These are phyloP conservation scores for Marvania coccoides DNA, from an alignment of 139 green algal genomes.

Conservation along the genomic window DNA sequence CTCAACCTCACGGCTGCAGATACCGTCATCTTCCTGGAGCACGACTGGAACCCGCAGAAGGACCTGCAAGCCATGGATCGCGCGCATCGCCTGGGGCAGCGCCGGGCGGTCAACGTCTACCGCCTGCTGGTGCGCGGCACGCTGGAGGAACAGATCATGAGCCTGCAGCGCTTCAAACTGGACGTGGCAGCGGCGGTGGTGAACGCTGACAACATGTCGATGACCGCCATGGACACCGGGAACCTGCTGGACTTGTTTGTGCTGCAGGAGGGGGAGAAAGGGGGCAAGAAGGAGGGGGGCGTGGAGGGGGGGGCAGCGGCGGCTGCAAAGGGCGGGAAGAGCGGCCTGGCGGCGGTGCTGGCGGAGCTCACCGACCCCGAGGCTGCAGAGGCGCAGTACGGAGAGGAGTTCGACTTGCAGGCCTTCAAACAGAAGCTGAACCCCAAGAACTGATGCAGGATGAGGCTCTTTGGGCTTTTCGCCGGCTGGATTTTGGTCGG, in stretches of 20 bases:
- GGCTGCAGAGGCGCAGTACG: slow-evolving; percentile 80
- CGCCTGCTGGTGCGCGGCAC: slow-evolving; percentile 70
- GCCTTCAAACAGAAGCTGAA: slow-evolving; percentile 63
- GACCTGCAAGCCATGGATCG: slow-evolving; percentile 98
- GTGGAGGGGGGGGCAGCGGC: not conserved
- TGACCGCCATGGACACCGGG: slow-evolving; percentile 72
- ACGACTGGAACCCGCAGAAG: slow-evolving; percentile 98
- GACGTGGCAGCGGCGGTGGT: slow-evolving; percentile 71
- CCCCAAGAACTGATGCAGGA: no score
- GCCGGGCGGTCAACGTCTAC: slow-evolving; percentile 92
- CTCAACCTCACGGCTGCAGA: slow-evolving; percentile 95
- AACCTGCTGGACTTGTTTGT: slow-evolving; percentile 80
- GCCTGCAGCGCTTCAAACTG: slow-evolving; percentile 95
- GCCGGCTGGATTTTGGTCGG: no score
- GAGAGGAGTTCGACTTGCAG: slow-evolving; percentile 72
- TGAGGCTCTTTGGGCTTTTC: no score
- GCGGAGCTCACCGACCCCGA: slow-evolving; percentile 71
- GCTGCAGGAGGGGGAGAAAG: slow-evolving; percentile 3
- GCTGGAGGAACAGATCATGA: slow-evolving; percentile 75
- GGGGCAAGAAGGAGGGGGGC: not conserved
- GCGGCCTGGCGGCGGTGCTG: slow-evolving; percentile 58
- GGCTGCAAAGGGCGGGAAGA: slow-evolving; percentile 16
- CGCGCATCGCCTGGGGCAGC: slow-evolving; percentile 93
- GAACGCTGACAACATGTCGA: slow-evolving; percentile 62
- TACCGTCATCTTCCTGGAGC: slow-evolving; percentile 98